Evolutionary conservation across 2,329 filamentous ascomycete genomes (phyloP).

Genomic region (Aspergillus sp.): DNA sequence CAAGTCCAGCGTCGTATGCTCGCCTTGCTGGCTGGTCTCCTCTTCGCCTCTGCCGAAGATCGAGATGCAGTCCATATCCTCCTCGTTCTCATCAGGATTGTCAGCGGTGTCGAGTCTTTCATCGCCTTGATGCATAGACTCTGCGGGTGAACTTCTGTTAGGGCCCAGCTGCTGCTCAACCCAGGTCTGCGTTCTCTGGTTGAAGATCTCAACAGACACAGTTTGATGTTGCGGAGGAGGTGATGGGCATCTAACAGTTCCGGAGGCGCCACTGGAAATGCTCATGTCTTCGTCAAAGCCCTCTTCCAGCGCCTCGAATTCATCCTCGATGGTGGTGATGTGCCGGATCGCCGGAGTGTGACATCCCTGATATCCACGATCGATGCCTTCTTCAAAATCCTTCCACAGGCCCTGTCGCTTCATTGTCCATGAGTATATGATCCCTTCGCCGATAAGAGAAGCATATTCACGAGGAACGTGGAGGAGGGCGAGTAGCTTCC

Average conservation of each 20-base stretch:
- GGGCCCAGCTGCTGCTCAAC: neutral
- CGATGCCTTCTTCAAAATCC: constrained; percentile 15
- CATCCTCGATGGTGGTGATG: neutral
- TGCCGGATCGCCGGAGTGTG: neutral
- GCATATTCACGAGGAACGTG: constrained; percentile 22
- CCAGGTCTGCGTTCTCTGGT: neutral
- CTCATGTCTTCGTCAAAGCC: neutral
- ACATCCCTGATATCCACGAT: constrained; percentile 7
- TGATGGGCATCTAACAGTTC: neutral
- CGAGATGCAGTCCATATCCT: neutral
- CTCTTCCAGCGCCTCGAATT: neutral
- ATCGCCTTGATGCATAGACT: neutral
- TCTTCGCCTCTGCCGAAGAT: too few species aligned
- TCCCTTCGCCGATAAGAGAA: constrained; percentile 19
- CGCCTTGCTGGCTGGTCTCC: too few species aligned
- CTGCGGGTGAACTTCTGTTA: neutral
- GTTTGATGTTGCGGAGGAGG: neutral
- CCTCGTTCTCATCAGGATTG: neutral
- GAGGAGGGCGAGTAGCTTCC: constrained; percentile 21
- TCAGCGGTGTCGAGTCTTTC: too few species aligned
- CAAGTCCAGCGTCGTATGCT: neutral
- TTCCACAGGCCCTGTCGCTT: constrained; percentile 8
- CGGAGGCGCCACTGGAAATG: neutral
- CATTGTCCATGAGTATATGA: constrained; percentile 23
- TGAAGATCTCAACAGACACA: neutral